These are phyloP conservation scores for Phalaenopsis equestris DNA, from an alignment of 106 monocot genomes.

Conservation along the genomic window DNA sequence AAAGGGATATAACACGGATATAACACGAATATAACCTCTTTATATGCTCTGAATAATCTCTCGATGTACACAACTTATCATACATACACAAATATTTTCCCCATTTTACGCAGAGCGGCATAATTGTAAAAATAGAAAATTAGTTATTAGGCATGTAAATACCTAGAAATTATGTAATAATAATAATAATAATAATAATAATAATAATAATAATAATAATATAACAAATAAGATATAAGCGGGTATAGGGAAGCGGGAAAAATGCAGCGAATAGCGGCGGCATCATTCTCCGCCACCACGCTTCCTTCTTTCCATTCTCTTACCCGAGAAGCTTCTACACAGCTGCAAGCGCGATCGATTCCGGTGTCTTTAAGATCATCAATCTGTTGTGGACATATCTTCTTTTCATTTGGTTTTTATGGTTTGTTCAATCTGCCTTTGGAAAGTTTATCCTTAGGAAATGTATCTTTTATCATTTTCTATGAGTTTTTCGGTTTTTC, in stretches of 20 bases:
- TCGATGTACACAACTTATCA: no score
- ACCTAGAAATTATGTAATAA: no score
- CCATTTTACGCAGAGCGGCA: no score
- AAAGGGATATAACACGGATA: no score
- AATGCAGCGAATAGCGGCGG: background rate
- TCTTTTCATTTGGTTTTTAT: background rate
- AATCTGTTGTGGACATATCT: background rate
- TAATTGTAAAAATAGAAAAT: no score
- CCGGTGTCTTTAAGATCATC: background rate
- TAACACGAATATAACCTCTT: no score
- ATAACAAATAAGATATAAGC: background rate
- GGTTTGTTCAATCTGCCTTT: background rate
- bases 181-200: no score
- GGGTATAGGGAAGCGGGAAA: background rate
- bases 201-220: no score
- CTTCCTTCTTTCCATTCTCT: background rate
- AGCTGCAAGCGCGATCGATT: background rate
- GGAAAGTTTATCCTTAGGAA: background rate
- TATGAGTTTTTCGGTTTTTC: background rate
- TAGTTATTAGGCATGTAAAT: no score
- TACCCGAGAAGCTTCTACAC: background rate
- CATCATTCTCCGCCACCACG: background rate
- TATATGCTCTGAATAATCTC: no score
- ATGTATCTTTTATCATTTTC: background rate
- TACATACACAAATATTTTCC: no score